Base-by-base conservation (phyloP, 371 early-diverging fungal species). In the Smittium culicis region DNA sequence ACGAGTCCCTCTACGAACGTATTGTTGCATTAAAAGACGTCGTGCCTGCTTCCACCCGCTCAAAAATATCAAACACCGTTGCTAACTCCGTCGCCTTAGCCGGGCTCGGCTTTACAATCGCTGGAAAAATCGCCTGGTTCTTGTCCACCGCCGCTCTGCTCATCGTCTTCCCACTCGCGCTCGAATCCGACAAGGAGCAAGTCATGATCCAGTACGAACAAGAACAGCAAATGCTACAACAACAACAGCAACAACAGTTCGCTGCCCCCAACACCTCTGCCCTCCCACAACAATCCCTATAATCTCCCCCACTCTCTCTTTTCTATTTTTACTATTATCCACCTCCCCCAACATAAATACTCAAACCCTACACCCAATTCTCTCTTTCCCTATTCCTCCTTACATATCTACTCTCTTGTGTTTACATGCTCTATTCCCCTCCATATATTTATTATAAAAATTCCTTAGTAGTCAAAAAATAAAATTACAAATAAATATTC, bases 101-200 rank as follows among this genome's bases (percentile, higher is more conserved):
- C 56, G 79, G 79, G 69, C 74, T 81, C 24, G 81, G 84, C 30
- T 75, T 80, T 58, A 76, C 80, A 14, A 80, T 88, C 74, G 77
- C 83, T 28, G 89, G 89, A 55, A 86, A 86, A 77, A 77, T 85
- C 54, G 86, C 86, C 29, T 90, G 90, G 90, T 85, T 90, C n/a
- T 74, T 88, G 17, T 85, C 88, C 28, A 90, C 89, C 11, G 84
- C 84, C 63, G 88, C 87, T 72, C 72, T 92, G 34, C 79, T 88
- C 31, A 77, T 88, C 59, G 83, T 92, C 34, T 76, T 91, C 62
- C 88, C 88, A 31, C 78, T 87, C 64, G 85, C 84, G 45, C 74
- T 87, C 62, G 89, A 87, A 74, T 77, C 86, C 34, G 89, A 88
- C 73, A 85, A 86, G 64, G 87, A 87, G 58, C 84, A 86, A 72